These are phyloP conservation scores for Fusarium fujikuroi DNA, from an alignment of 2,329 filamentous ascomycete genomes.

Conservation along the genomic window DNA sequence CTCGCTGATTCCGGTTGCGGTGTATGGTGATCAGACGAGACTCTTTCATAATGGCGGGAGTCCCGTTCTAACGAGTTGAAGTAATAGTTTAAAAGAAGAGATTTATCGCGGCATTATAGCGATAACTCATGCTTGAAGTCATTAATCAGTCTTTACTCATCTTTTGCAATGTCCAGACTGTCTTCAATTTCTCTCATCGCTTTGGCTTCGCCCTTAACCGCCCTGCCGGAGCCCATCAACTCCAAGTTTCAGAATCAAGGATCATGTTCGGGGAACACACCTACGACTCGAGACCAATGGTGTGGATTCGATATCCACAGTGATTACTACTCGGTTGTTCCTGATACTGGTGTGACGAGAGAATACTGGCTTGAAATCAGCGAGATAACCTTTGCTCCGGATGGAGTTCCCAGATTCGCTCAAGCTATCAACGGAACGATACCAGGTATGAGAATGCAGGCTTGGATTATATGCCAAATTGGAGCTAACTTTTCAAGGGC, in stretches of 20 bases:
- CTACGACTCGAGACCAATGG: conserved; percentile 53
- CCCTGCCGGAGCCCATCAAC: conserved; percentile 13
- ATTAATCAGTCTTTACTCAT: background rate
- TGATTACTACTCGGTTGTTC: conserved; percentile 55
- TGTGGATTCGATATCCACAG: conserved; percentile 61
- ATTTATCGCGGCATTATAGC: background rate
- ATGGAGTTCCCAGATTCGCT: conserved; percentile 56
- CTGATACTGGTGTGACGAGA: conserved; percentile 61
- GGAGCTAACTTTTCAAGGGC: conserved; percentile 48
- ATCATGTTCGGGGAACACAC: conserved; percentile 44
- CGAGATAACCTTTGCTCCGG: conserved; percentile 55
- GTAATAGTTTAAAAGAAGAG: conserved; percentile 13
- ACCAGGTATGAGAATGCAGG: conserved; percentile 53
- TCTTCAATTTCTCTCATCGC: conserved; percentile 5
- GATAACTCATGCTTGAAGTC: background rate
- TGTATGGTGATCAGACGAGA: background rate
- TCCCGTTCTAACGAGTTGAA: background rate
- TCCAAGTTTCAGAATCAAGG: conserved; percentile 5
- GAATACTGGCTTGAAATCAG: conserved; percentile 61
- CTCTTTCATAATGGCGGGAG: conserved; percentile 3
- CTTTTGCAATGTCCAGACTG: conserved; percentile 11
- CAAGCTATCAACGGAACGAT: conserved; percentile 67
- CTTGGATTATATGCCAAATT: background rate
- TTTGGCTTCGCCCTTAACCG: background rate
- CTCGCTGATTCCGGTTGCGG: conserved; percentile 21